Base-by-base conservation (phyloP, 257 asterid species). In the Jacaranda mimosifolia region DNA sequence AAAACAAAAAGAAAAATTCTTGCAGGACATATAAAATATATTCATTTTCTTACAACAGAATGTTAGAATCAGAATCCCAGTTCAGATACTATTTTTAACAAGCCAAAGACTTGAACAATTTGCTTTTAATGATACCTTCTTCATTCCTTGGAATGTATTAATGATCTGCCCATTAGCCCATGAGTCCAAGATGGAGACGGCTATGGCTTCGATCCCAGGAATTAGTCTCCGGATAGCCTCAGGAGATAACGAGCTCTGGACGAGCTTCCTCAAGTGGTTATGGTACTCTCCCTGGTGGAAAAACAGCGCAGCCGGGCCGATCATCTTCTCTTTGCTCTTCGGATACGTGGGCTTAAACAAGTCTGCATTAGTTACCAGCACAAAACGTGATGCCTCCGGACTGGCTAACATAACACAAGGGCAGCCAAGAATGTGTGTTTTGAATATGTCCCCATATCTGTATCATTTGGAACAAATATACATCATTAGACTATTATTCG, bases 391-490 rank as follows among this genome's bases (percentile, higher is more conserved):
- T 0, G 97, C 98, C 81, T 90, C 98, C 0, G 96, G 96, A 81
- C 95, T 89, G 4, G 92, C 89, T 68, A 93, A 57, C 98, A 93
- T 93, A 64, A 93, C 83, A 72, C 98, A 93, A 35, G 97, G 92
- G 74, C 89, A 93, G 0, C 97, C 98, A 38, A 93, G 88, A 39
- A 93, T 83, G 72, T 83, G 89, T 1, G 97, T 90, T 78, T 93
- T 93, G 89, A 93, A 93, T 68, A 93, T 66, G 21, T 89, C 90
- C 18, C 98, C 98, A 79, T 89, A 85, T 81, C 98, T 93, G 86
- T 42, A 75, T 15, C 17, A 17, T 5, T 14, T 8, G 12, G 32
- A 26, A 26, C 32, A 26, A 26, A 26, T 26, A 26, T 26, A 26
- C 32, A 26, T 26, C 2, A 26, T 26, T 26, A 2, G 32, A 26